Conservation (phyloP, 352 stramenopile species). For the Globisporangium alternatum region DNA sequence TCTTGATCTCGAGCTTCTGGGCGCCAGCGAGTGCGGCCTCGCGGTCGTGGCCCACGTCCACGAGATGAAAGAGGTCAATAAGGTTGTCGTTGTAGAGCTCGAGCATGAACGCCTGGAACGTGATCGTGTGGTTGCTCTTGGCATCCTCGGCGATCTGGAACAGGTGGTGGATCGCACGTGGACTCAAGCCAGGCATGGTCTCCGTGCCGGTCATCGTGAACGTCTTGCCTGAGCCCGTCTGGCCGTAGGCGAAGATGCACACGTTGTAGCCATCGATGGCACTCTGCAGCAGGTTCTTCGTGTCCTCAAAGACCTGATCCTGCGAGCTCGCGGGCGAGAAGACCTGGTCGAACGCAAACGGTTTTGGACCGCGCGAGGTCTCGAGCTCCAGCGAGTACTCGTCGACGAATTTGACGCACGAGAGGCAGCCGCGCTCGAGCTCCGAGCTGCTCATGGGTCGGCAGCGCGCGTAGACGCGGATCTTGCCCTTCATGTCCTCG, state of each 20-base stretch:
- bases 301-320: slow-evolving; percentile 91
- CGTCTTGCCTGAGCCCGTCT: slow-evolving; percentile 92
- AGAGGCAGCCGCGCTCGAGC: slow-evolving; percentile 65
- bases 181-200: slow-evolving; percentile 75
- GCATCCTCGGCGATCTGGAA: slow-evolving; percentile 66
- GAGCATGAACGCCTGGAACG: slow-evolving; percentile 87
- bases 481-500: slow-evolving; percentile 96
- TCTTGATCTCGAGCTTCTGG: slow-evolving; percentile 92
- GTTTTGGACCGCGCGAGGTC: slow-evolving; percentile 72
- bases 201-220: slow-evolving; percentile 91
- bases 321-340: slow-evolving; percentile 80
- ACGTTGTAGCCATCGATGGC: slow-evolving; percentile 91
- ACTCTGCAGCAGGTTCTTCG: slow-evolving; percentile 88
- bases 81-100: slow-evolving; percentile 93
- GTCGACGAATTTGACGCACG: slow-evolving; percentile 69
- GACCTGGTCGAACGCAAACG: slow-evolving; percentile 89
- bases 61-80: slow-evolving; percentile 84
- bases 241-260: slow-evolving; percentile 94
- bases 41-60: slow-evolving; percentile 57
- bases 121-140: slow-evolving; percentile 53
- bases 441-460: slow-evolving; percentile 90
- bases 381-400: slow-evolving; percentile 87
- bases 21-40: slow-evolving; percentile 23
- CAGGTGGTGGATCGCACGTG: slow-evolving; percentile 83
- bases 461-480: slow-evolving; percentile 90